Percentiles rank a stretch among this genome's conserved stretches.
Evolutionary conservation across 768 basidiomycete species (phyloP).

Genomic region (Leucocoprinus leucothites): DNA sequence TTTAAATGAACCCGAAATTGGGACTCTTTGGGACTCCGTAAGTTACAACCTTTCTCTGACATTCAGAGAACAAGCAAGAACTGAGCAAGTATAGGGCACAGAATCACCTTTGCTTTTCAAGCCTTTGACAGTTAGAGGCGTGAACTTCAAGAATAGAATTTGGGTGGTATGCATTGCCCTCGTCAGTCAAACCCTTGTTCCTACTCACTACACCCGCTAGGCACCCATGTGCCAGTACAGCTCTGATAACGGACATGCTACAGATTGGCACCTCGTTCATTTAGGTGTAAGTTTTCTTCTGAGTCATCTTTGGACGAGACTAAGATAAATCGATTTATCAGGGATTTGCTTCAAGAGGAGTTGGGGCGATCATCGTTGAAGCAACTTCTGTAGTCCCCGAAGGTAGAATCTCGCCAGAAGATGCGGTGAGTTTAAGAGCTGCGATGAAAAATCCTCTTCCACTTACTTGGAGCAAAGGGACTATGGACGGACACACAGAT

Average conservation of each 20-base stretch:
- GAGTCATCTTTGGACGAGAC: neutral
- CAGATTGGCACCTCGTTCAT: constrained; percentile 84
- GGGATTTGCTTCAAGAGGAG: constrained; percentile 69
- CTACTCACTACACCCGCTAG: constrained; percentile 24
- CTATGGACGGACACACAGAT: constrained; percentile 80
- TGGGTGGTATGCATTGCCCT: constrained; percentile 46
- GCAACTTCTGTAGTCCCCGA: constrained; percentile 74
- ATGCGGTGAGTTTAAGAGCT: constrained; percentile 43
- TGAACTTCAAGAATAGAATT: constrained; percentile 73
- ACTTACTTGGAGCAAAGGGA: constrained; percentile 32
- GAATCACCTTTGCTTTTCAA: constrained; percentile 59
- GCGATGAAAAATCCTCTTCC: neutral
- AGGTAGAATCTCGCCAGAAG: constrained; percentile 75
- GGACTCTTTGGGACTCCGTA: constrained; percentile 26
- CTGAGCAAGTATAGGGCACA: constrained; percentile 34
- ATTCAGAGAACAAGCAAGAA: constrained; percentile 7
- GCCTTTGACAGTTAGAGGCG: constrained; percentile 56
- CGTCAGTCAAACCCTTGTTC: neutral
- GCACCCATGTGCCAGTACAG: constrained; percentile 86
- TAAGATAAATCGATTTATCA: constrained; percentile 16
- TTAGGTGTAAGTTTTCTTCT: constrained; percentile 46
- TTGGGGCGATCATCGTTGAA: constrained; percentile 68
- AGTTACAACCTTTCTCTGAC: neutral
- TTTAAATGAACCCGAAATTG: constrained; percentile 56
- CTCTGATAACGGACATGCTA: constrained; percentile 67